These are phyloP conservation scores for Suhomyces wounanorum DNA, from an alignment of 1,139 yeast species.

Conservation along the genomic window DNA sequence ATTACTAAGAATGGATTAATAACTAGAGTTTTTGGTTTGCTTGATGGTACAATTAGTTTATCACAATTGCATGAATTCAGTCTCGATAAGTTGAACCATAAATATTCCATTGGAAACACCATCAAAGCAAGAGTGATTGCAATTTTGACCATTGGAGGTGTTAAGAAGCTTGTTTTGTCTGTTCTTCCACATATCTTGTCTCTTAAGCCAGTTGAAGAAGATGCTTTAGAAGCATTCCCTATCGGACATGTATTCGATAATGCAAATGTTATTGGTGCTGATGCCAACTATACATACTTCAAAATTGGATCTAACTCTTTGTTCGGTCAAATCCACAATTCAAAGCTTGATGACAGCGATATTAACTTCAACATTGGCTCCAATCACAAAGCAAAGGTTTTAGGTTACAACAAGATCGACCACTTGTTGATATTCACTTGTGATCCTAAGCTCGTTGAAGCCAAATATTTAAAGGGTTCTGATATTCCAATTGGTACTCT, in stretches of 20 bases:
- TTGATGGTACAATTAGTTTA: slow-evolving; percentile 69
- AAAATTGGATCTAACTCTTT: slow-evolving; percentile 56
- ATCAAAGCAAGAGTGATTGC: slow-evolving; percentile 73
- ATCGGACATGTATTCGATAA: slow-evolving; percentile 70
- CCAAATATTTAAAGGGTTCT: slow-evolving; percentile 62
- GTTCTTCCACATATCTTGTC: slow-evolving; percentile 54
- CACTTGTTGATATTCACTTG: slow-evolving; percentile 66
- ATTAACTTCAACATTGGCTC: slow-evolving; percentile 63
- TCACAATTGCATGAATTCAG: slow-evolving; percentile 62
- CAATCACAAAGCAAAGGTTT: slow-evolving; percentile 72
- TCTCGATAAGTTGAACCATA: slow-evolving; percentile 54
- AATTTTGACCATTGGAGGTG: slow-evolving; percentile 55
- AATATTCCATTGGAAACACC: slow-evolving; percentile 64
- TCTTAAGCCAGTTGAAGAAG: slow-evolving; percentile 21
- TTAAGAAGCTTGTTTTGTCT: slow-evolving; percentile 65
- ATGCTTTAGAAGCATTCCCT: slow-evolving; percentile 71
- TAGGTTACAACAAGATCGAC: slow-evolving; percentile 70
- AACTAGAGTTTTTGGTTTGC: slow-evolving; percentile 69
- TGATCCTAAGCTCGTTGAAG: slow-evolving; percentile 62
- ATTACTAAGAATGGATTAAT: slow-evolving; percentile 62
- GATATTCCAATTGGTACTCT: slow-evolving; percentile 79
- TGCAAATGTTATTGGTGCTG: slow-evolving; percentile 60
- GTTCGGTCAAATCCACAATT: slow-evolving; percentile 72
- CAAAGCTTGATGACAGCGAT: slow-evolving; percentile 61
- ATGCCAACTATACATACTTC: slow-evolving; percentile 55